Base-by-base conservation (phyloP, 768 basidiomycete species). In the Leccinum subgranulosum region DNA sequence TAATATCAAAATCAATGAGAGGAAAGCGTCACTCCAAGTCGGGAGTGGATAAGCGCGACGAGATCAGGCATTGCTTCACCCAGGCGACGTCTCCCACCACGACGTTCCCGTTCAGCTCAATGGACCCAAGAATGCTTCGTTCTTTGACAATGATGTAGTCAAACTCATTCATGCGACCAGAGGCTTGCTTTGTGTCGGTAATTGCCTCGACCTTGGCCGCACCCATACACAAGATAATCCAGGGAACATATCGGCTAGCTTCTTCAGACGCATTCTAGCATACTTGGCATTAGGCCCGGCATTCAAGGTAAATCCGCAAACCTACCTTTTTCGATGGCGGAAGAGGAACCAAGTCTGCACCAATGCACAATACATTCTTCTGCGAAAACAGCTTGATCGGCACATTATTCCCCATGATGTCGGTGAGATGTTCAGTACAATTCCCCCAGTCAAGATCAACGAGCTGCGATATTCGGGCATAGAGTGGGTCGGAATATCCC, bases 161-260 rank as follows among this genome's bases (percentile, higher is more conserved):
- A 68, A 84, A 91, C 7, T n/a, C 36, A 43, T 57, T 8, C 49
- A 71, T 61, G 25, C 63, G 7, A 60, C 69, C 28, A 21, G 57
- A 63, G 76, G 23, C 46, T 53, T 67, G 29, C 56, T 73, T 76
- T 9, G 72, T 29, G n/a, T 84, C 80, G 8, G 75, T 70, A 28
- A 86, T 81, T 2, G 84, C 84, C 69, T 92, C 88, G 48, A 95
- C 86, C 12, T 73, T 76, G 7, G 74, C 72, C 0, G 93, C 90
- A 1, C 92, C 92, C 85, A 94, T 90, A 29, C 83, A 82, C 45
- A 91, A 70, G 34, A 92, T 80, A 59, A 94, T 88, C 51, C 82
- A 83, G 23, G 80, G 83, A 61, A 84, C 81, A 48, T 67, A 75
- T 62, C 77, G 78, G 57, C 74, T 77, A 9, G 75, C 75, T 58